Conservation (phyloP, 768 basidiomycete genomes). For the Coprinopsis cinerea region DNA sequence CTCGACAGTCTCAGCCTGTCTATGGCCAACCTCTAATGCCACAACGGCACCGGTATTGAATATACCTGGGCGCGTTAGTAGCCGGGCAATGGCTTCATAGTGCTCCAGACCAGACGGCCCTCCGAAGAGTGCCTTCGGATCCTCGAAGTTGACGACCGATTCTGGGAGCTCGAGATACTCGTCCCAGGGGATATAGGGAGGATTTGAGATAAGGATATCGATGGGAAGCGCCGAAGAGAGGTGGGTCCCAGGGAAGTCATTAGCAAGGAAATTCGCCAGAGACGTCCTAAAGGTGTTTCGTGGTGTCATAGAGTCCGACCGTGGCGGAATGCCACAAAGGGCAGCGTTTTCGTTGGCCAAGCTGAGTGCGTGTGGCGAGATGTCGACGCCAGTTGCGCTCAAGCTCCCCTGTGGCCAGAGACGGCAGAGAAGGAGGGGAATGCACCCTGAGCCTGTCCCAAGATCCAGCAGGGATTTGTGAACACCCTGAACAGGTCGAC, state of each 20-base stretch:
- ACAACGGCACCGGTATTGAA: slow-evolving; percentile 49
- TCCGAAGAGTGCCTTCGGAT: slow-evolving; percentile 75
- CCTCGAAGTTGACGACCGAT: slow-evolving; percentile 78
- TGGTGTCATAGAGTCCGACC: slow-evolving; percentile 16
- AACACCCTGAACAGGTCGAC: slow-evolving; percentile 27
- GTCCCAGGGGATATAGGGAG: slow-evolving; percentile 72
- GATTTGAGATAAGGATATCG: slow-evolving; percentile 80
- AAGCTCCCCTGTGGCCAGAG: slow-evolving; percentile 51
- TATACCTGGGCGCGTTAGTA: slow-evolving; percentile 48
- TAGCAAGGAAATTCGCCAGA: slow-evolving; percentile 38
- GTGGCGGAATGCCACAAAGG: slow-evolving; percentile 31
- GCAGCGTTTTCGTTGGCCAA: slow-evolving; percentile 46
- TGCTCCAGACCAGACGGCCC: slow-evolving; percentile 59
- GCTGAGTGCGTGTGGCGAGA: slow-evolving; percentile 51
- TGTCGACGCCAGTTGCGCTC: slow-evolving; percentile 61
- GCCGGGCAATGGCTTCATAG: slow-evolving; percentile 62
- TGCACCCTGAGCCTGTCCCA: slow-evolving; percentile 91
- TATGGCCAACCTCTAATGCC: slow-evolving; percentile 75
- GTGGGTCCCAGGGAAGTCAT: slow-evolving; percentile 33
- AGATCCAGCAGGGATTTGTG: slow-evolving; percentile 65
- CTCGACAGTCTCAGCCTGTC: slow-evolving; percentile 61
- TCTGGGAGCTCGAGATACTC: slow-evolving; percentile 58
- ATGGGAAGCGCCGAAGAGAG: slow-evolving; percentile 34
- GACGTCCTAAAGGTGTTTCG: slow-evolving; percentile 36
- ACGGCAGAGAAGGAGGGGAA: slow-evolving; percentile 78